Base-by-base conservation (phyloP, 2,329 filamentous ascomycete genomes). In the Dendrostoma leiphaemia region DNA sequence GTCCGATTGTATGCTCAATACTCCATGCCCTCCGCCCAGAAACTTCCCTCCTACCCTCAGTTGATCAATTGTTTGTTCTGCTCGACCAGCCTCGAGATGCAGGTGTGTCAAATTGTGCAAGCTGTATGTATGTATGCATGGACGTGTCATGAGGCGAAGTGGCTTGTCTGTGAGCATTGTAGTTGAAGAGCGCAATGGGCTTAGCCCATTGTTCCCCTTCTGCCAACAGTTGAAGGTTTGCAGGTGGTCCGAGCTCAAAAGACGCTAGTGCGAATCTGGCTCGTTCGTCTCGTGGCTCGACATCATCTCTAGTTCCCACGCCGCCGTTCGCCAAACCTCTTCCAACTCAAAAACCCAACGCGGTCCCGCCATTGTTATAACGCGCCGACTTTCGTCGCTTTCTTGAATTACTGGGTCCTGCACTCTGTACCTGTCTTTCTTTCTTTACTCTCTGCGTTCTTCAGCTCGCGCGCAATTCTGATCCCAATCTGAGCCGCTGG, bases 331-430 rank as follows among this genome's bases (percentile, higher is more conserved):
- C 35, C 35, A 38, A n/a, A 5, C 35, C 34, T 40, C 46, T 31
- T 53, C n/a, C 35, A 49, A 41, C 44, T 15, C 38, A n/a, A n/a
- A n/a, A n/a, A n/a, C 15, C 38, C 31, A 45, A 21, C 19, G 28
- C 40, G 17, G 23, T 40, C 37, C 32, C 31, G 26, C 40, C 48
- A 51, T 54, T 29, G 34, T 53, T 41, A 51, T 15, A 2, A 24
- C 34, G 19, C 48, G 23, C 28, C 32, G 24, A 28, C 47, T 17
- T 29, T 13, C 40, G 32, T 41, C 41, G 28, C 44, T 56, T 31
- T 48, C 50, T 31, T 53, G 45, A 32, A 10, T 21, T 34, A 15
- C 29, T 48, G 48, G 28, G 9, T 9, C 34, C 48, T 47, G 17
- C 19, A 41, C 26, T 41, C 35, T n/a, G 24, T 46, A 29, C n/a